Evolutionary conservation across 768 basidiomycete genomes (phyloP), one percentile per base, ranked within the genome.

Genomic region (Tremella yokohamensis): DNA sequence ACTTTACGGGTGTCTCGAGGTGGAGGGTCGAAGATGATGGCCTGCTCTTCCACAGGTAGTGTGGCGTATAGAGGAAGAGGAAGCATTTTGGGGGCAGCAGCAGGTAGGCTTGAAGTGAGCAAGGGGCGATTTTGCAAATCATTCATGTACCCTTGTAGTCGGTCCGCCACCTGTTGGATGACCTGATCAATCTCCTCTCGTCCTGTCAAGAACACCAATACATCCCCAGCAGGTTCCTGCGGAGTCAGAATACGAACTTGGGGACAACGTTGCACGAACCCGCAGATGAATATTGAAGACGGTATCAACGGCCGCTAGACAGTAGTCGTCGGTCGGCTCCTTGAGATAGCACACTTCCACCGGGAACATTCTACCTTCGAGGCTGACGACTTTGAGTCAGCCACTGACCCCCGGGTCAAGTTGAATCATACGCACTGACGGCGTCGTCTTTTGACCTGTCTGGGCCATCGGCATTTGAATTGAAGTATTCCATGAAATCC

Each of bases 161-260:
- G 81, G 66, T 96, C 91, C 0, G 87, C 78, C 11, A 97, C 78
- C 56, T 84, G 84, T 60, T 93, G 87, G 18, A 93, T 74, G 60
- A 88, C 92, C 42, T 84, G 81, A 40, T 98, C 92, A 49, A 99
- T 99, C 70, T 99, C 96, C 74, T 99, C 96, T 34, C 94, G 81
- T 8, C 96, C 96, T 0, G 96, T 94, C 54, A 99, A 74, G 72
- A 99, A 99, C 0, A 98, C 84, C 20, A 99, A 82, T 45, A 99
- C 84, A 78, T 99, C 96, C 0, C 96, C 96, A 7, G 82, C 75
- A 7, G 82, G 84, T 79, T 88, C 85, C 90, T 94, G 67, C 15
- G 18, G 22, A 11, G n/a, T 47, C 40, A 38, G 47, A 51, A 50
- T 34, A 8, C 19, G 47, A 18, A 18, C 16, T 22, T 11, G n/a